Conservation (phyloP, 352 stramenopile species). For the Elongisporangium undulatum region DNA sequence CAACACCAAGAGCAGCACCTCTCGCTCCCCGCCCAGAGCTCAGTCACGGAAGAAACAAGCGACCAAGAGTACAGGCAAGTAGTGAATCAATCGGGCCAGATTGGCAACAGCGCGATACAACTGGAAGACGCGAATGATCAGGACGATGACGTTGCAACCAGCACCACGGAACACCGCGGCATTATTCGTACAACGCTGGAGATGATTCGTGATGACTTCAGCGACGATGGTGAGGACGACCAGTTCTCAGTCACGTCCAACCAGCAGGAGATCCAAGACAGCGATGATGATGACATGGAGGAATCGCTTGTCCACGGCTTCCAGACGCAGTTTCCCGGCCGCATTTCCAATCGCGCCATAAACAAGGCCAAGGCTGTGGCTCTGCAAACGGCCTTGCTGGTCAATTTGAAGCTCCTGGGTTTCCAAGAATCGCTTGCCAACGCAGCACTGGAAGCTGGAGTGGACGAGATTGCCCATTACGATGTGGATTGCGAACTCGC, state of each 20-base stretch:
- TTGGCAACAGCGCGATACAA: background rate
- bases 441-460: slow-evolving; percentile 48
- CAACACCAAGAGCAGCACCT: background rate
- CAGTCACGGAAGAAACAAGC: background rate
- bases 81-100: background rate
- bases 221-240: background rate
- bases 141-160: background rate
- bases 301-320: background rate
- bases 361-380: slow-evolving; percentile 62
- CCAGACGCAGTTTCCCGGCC: background rate
- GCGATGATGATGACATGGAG: background rate
- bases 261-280: background rate
- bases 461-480: slow-evolving; percentile 63
- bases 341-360: slow-evolving; percentile 45
- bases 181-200: background rate
- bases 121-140: background rate
- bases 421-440: slow-evolving; percentile 41
- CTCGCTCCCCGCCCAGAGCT: background rate
- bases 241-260: background rate
- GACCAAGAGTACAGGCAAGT: background rate
- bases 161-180: background rate
- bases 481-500: slow-evolving; percentile 68
- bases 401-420: slow-evolving; percentile 36
- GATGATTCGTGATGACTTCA: background rate
- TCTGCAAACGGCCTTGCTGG: slow-evolving; percentile 50